Evolutionary conservation across 805 yeast genomes (phyloP), one percentile per base, ranked within the genome.

Genomic region (Teunomyces kruisii): DNA sequence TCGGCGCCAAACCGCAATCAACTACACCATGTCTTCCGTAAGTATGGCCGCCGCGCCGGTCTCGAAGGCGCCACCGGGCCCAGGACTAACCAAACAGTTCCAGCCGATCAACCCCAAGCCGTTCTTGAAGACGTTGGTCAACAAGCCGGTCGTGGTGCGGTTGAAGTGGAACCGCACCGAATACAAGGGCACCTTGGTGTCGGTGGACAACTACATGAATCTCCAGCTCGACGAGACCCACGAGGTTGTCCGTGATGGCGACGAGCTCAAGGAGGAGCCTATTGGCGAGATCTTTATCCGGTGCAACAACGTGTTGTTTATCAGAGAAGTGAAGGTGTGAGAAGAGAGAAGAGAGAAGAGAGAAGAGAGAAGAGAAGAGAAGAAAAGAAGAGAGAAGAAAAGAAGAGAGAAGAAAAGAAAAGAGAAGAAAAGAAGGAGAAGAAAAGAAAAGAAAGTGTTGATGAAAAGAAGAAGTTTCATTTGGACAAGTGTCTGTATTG

Each of bases 201-300:
- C 96, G 1, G 85, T 88, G 17, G 99, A 94, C 61, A 87, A 88
- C 56, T 94, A 94, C 67, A 92, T 94, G 92, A 94, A 94, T 56
- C 52, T 94, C 28, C 90, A 87, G 58, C 65, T 91, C 32, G 84
- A 79, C 29, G 78, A 83, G 29, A 74, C 80, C 2, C 48, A 52
- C 24, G 84, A 79, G 57, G 65, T 73, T 29, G 68, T 77, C 2
- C 70, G 72, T 47, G 75, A 78, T 31, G 72, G 68, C 40, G 64
- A 70, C 22, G 76, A 35, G n/a, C 24, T 35, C 19, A 46, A 36
- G 42, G 56, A 52, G 14, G 64, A 56, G 45, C 46, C 49, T 15
- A 54, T 61, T 28, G 65, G 65, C 16, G 64, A 59, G 43, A 51
- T 61, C 10, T 61, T 61, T 43, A 60, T 61, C 42, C 49, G 65